Percentiles rank a stretch among this genome's conserved stretches.
phyloP scores from a whole-genome alignment of 2,329 filamentous ascomycete genomes.

The Myriosclerotinia duriaeana region DNA sequence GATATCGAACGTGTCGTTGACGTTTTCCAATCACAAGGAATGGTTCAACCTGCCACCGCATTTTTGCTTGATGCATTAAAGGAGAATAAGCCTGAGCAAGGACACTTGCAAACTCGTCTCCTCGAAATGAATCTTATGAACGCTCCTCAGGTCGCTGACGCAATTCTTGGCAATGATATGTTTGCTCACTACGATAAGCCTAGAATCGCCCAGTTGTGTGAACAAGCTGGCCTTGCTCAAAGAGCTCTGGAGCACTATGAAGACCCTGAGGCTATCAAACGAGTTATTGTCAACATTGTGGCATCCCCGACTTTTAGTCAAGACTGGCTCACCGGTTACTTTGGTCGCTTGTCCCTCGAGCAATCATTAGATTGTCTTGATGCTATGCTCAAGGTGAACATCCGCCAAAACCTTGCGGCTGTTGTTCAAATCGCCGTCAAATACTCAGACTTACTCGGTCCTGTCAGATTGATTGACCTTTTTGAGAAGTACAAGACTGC shows the following conservation, averaged over 20 bases:
- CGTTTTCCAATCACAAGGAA: slow-evolving; percentile 96
- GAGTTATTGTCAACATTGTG: slow-evolving; percentile 79
- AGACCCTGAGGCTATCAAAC: slow-evolving; percentile 85
- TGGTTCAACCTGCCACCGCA: slow-evolving; percentile 97
- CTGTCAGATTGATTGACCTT: slow-evolving; percentile 84
- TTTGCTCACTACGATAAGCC: slow-evolving; percentile 95
- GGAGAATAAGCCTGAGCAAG: slow-evolving; percentile 92
- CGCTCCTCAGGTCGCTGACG: slow-evolving; percentile 95
- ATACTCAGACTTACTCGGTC: slow-evolving; percentile 90
- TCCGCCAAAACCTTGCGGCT: slow-evolving; percentile 91
- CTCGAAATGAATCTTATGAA: slow-evolving; percentile 98
- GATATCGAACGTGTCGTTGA: slow-evolving; percentile 95
- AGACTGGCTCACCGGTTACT: slow-evolving; percentile 90
- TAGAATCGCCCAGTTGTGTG: slow-evolving; percentile 85
- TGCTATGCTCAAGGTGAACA: slow-evolving; percentile 94
- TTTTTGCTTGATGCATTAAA: slow-evolving; percentile 95
- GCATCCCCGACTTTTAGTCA: slow-evolving; percentile 80
- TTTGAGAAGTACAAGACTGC: slow-evolving; percentile 97
- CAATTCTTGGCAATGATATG: slow-evolving; percentile 97
- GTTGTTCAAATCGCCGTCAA: slow-evolving; percentile 97
- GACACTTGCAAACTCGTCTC: slow-evolving; percentile 86
- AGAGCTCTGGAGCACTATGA: slow-evolving; percentile 94
- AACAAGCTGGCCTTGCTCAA: slow-evolving; percentile 83
- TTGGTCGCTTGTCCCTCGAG: slow-evolving; percentile 91
- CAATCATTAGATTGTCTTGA: slow-evolving; percentile 92